Percentiles rank a stretch among this genome's conserved stretches.
These are phyloP conservation scores for Penicillium paneum DNA, from an alignment of 2,329 filamentous ascomycete genomes.

Conservation along the genomic window DNA sequence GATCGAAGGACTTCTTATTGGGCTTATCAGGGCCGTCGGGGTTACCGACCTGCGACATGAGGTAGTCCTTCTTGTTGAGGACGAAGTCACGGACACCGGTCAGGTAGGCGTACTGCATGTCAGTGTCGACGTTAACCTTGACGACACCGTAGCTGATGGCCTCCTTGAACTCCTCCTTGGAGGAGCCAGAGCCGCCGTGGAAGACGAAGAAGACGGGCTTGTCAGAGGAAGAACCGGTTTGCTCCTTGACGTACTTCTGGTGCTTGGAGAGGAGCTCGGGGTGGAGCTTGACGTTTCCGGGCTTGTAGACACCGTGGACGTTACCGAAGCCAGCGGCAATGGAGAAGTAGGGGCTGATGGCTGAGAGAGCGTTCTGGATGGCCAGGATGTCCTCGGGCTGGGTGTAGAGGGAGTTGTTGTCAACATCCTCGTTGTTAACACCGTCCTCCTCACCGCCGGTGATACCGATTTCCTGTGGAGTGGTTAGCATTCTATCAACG, in stretches of 20 bases:
- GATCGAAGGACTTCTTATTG: constrained; percentile 96
- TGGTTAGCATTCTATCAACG: constrained; percentile 3
- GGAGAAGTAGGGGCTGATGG: constrained; percentile 94
- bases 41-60: constrained; percentile 84
- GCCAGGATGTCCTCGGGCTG: constrained; percentile 94
- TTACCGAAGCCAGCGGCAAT: constrained; percentile 98
- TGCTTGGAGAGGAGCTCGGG: constrained; percentile 96
- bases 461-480: constrained; percentile 73
- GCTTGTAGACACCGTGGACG: constrained; percentile 99
- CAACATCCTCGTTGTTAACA: constrained; percentile 96
- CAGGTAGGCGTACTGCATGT: constrained; percentile 94
- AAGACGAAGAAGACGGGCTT: constrained; percentile 99
- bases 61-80: constrained; percentile 90
- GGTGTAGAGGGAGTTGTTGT: constrained; percentile 96
- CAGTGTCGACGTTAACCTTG: constrained; percentile 99
- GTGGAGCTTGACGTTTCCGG: constrained; percentile 93
- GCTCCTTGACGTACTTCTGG: constrained; percentile 83
- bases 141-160: constrained; percentile 92
- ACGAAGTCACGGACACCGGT: constrained; percentile 92
- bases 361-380: constrained; percentile 80
- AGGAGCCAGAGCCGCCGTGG: constrained; percentile 93
- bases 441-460: constrained; percentile 97
- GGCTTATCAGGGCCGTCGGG: constrained; percentile 95
- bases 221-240: constrained; percentile 66
- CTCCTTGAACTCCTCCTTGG: constrained; percentile 83